These are phyloP conservation scores for Zoysia matrella DNA, from an alignment of 202 grass and related monocot genomes.

Conservation along the genomic window DNA sequence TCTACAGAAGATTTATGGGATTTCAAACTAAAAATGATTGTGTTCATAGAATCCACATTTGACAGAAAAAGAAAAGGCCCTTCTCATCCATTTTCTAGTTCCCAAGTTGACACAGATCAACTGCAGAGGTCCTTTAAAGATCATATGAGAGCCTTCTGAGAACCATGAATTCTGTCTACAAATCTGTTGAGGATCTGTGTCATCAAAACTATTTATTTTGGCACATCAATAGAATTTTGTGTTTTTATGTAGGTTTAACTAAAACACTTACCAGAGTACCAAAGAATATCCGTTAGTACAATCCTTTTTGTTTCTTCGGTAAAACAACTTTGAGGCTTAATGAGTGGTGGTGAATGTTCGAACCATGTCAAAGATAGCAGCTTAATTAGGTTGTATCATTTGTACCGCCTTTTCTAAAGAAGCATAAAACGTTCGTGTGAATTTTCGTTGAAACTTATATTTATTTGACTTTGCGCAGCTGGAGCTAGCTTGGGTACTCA, in stretches of 20 bases:
- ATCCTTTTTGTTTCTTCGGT: conserved; percentile 2
- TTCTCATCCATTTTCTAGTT: no score
- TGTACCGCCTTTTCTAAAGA: conserved; percentile 38
- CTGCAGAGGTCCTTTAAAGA: not conserved
- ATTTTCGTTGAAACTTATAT: conserved; percentile 41
- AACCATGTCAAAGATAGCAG: conserved; percentile 34
- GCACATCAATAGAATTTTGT: not conserved
- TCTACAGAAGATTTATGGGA: no score
- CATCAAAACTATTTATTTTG: not conserved
- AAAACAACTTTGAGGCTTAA: conserved; percentile 7
- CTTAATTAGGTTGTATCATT: no score
- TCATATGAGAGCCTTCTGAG: not conserved
- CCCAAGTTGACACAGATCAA: not conserved
- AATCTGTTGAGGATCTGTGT: not conserved
- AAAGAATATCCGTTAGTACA: conserved; percentile 17
- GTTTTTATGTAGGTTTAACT: not conserved
- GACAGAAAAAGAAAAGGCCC: no score
- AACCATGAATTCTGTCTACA: not conserved
- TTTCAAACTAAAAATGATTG: no score
- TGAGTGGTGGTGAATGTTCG: conserved; percentile 38
- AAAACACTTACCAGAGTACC: not conserved
- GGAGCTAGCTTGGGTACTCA: conserved; percentile 52
- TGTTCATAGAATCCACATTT: no score
- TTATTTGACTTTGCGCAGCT: conserved; percentile 39
- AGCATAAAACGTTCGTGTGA: conserved; percentile 43